Evolutionary conservation across 2,329 filamentous ascomycete species (phyloP).

Genomic region (Diaporthe sp.): DNA sequence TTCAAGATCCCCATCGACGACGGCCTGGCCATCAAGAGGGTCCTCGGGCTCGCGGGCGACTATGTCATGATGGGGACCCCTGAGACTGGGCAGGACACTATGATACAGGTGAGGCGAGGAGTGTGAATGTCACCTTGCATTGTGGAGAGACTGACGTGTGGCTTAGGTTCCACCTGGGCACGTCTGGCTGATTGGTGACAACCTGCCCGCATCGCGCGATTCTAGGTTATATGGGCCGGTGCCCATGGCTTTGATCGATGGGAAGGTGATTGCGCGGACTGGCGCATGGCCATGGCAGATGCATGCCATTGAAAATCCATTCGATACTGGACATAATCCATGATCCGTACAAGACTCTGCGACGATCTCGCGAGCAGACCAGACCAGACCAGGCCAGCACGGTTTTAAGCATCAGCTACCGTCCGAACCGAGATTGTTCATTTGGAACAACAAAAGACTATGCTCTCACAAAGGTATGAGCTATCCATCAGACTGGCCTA

Average conservation of each 20-base stretch:
- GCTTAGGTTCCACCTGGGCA: slow-evolving; percentile 87
- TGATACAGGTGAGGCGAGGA: slow-evolving; percentile 70
- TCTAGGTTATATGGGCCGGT: slow-evolving; percentile 89
- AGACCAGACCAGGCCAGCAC: background rate
- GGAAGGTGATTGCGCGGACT: slow-evolving; percentile 79
- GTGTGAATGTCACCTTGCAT: background rate
- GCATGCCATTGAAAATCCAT: slow-evolving; percentile 62
- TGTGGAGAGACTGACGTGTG: slow-evolving; percentile 31
- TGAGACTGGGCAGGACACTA: slow-evolving; percentile 60
- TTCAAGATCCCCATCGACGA: slow-evolving; percentile 80
- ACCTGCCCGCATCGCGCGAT: slow-evolving; percentile 85
- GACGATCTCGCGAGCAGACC: background rate
- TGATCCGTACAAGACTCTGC: background rate
- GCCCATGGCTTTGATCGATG: slow-evolving; percentile 85
- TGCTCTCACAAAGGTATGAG: background rate
- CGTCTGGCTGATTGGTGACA: slow-evolving; percentile 93
- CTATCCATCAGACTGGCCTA: slow-evolving; percentile 22
- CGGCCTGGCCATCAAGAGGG: slow-evolving; percentile 80
- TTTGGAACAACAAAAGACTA: background rate
- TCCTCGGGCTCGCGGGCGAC: slow-evolving; percentile 82
- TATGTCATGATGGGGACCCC: slow-evolving; percentile 78
- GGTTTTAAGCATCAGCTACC: background rate
- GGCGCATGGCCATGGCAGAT: slow-evolving; percentile 61
- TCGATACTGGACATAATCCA: slow-evolving; percentile 34
- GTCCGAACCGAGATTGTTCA: background rate